phyloP scores from a whole-genome alignment of 2,329 filamentous ascomycete genomes.

The Achaetomium macrosporum region DNA sequence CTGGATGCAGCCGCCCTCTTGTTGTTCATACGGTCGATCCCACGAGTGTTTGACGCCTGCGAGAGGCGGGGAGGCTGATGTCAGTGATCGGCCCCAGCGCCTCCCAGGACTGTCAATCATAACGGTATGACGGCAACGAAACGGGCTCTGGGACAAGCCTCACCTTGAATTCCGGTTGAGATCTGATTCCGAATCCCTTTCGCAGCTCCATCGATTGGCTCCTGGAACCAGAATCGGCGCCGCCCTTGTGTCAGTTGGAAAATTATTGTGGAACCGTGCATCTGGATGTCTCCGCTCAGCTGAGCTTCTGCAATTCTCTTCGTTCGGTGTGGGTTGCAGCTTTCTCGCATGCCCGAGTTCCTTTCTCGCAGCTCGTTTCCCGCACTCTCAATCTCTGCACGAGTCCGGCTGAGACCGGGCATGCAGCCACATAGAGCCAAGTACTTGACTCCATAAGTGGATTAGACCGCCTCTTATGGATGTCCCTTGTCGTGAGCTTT shows the following conservation, averaged over 20 bases:
- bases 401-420: constrained; percentile 9
- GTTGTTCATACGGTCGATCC: neutral
- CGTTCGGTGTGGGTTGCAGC: neutral
- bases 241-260: constrained; percentile 6
- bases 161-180: neutral
- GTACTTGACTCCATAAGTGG: constrained; percentile 14
- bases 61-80: constrained; percentile 11
- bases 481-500: constrained; percentile 12
- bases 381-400: constrained; percentile 9
- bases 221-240: neutral
- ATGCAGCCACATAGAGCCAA: constrained; percentile 15
- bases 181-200: neutral
- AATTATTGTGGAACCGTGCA: constrained; percentile 18
- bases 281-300: constrained; percentile 13
- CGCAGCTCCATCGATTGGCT: constrained; percentile 4
- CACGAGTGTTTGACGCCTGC: neutral
- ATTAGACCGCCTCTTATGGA: constrained; percentile 23
- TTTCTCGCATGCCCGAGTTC: constrained; percentile 2
- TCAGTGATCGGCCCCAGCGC: constrained; percentile 9
- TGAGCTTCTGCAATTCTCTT: constrained; percentile 3
- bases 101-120: neutral
- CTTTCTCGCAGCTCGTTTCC: constrained; percentile 13
- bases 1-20: too few species aligned
- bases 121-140: constrained; percentile 5
- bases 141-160: neutral